Evolutionary conservation across 2,329 filamentous ascomycete species (phyloP), one percentile per base, ranked within the genome.

Genomic region (Beauveria scarabaeidicola): DNA sequence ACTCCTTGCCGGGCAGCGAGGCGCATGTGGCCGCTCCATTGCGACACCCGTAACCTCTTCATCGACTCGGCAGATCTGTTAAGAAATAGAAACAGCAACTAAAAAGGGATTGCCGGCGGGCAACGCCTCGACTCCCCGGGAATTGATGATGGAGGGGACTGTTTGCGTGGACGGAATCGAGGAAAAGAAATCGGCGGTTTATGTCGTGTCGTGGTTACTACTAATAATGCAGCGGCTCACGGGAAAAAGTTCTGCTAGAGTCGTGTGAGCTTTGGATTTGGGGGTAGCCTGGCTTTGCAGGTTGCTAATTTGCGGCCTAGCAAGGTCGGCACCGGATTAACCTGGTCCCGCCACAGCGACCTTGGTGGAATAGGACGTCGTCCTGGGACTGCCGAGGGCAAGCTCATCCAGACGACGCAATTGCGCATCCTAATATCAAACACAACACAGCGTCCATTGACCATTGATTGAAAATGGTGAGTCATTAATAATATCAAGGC

Each of bases 391-490:
- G 17, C 19, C 23, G 17, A 23, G 13, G 47, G 27, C 58, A 63
- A 51, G 63, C 47, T 63, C 59, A 64, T 63, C 63, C 65, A 64
- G 64, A 63, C 40, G 65, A 67, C 69, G 69, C 66, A 67, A 69
- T 70, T 72, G 69, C 65, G 68, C 66, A 61, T 52, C 50, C 64
- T 59, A 62, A 61, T 59, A 63, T 60, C 29, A 41, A 47, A 17
- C 62, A 59, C 64, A 67, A 64, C 23, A 66, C 70, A 64, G 69
- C 71, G 29, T 41, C 17, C 70, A 66, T 72, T 72, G 69, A 70
- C 64, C 70, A 65, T 58, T 64, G 61, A 66, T 72, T 74, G 75
- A 84, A 79, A 70, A 86, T 86, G 83, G 83, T 85, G 72, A 69
- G 78, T 68, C 19, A 15, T 15, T 15, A 0, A 36, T 2, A 1